Percentiles rank a stretch among this genome's conserved stretches.
phyloP scores from a whole-genome alignment of 2,329 filamentous ascomycete genomes.

The Emericellopsis cladophorae region DNA sequence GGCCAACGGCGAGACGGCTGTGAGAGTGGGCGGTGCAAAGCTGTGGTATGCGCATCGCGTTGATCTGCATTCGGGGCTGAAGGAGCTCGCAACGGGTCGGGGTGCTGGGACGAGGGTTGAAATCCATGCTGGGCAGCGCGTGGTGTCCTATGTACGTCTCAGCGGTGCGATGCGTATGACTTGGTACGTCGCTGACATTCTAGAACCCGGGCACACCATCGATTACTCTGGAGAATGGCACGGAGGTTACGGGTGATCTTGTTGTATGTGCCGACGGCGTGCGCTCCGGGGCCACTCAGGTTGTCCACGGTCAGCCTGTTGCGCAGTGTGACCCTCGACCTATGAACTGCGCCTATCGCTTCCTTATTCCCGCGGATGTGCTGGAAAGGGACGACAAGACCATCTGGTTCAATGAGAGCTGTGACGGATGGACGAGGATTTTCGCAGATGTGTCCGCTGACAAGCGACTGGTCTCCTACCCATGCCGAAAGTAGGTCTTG shows the following conservation, averaged over 20 bases:
- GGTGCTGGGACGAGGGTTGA: conserved; percentile 4
- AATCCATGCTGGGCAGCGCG: conserved; percentile 10
- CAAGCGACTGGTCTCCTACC: conserved; percentile 17
- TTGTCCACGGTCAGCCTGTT: conserved; percentile 13
- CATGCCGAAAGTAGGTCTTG: conserved; percentile 11
- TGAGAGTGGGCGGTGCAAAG: conserved; percentile 13
- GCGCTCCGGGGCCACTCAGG: conserved; percentile 17
- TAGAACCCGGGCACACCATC: conserved; percentile 13
- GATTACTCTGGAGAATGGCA: conserved; percentile 15
- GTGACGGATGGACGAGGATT: conserved; percentile 11
- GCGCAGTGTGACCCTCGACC: conserved; percentile 11
- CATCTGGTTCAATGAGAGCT: conserved; percentile 13
- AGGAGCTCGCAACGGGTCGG: conserved; percentile 15
- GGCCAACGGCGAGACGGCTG: conserved; percentile 6
- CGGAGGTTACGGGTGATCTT: conserved; percentile 18
- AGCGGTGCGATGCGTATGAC: not conserved
- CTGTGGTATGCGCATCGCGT: conserved; percentile 24
- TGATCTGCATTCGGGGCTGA: conserved; percentile 23
- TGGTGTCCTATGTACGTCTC: conserved; percentile 13
- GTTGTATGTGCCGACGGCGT: conserved; percentile 32
- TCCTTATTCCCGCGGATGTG: conserved; percentile 15
- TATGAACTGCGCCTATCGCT: conserved; percentile 21
- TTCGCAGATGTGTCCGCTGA: conserved; percentile 9
- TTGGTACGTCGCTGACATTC: not conserved
- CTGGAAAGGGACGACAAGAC: conserved; percentile 18